A percentile compares a stretch with the other conserved stretches of the same genome.
phyloP scores from a whole-genome alignment of 2,329 filamentous ascomycete genomes.

The Beauveria australis region DNA sequence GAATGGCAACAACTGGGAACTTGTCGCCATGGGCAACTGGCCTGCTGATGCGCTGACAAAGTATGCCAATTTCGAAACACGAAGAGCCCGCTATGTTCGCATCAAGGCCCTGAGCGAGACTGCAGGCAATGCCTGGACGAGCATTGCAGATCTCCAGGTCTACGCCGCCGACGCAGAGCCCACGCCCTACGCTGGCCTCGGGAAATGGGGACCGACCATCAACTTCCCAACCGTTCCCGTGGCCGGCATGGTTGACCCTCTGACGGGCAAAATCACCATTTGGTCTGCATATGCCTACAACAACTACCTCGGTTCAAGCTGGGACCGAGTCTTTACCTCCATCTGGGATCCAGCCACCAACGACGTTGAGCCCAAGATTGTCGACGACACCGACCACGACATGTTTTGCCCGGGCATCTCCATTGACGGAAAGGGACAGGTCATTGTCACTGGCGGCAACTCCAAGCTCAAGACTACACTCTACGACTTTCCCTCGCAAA shows the following conservation, averaged over 20 bases:
- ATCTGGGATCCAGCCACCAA: slow-evolving; percentile 27
- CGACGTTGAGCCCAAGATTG: slow-evolving; percentile 8
- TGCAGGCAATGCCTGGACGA: slow-evolving; percentile 22
- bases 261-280: slow-evolving; percentile 18
- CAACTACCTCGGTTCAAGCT: slow-evolving; percentile 11
- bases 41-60: slow-evolving; percentile 21
- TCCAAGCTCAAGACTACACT: slow-evolving; percentile 40
- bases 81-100: slow-evolving; percentile 22
- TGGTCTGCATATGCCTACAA: slow-evolving; percentile 19
- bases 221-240: slow-evolving; percentile 29
- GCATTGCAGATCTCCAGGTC: slow-evolving; percentile 25
- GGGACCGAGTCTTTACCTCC: slow-evolving; percentile 14
- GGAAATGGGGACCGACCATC: slow-evolving; percentile 27
- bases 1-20: slow-evolving; percentile 20
- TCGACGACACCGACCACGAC: slow-evolving; percentile 38
- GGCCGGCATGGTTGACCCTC: slow-evolving; percentile 21
- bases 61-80: slow-evolving; percentile 25
- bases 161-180: slow-evolving; percentile 19
- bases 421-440: slow-evolving; percentile 36
- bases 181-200: slow-evolving; percentile 17
- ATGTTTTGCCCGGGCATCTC: slow-evolving; percentile 52
- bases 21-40: slow-evolving; percentile 22
- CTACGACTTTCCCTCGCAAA: slow-evolving; percentile 30
- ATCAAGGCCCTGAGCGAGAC: slow-evolving; percentile 23
- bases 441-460: slow-evolving; percentile 47